Evolutionary conservation across 352 stramenopile genomes (phyloP), one percentile per base, ranked within the genome.

Genomic region (Pythium rishiriense): DNA sequence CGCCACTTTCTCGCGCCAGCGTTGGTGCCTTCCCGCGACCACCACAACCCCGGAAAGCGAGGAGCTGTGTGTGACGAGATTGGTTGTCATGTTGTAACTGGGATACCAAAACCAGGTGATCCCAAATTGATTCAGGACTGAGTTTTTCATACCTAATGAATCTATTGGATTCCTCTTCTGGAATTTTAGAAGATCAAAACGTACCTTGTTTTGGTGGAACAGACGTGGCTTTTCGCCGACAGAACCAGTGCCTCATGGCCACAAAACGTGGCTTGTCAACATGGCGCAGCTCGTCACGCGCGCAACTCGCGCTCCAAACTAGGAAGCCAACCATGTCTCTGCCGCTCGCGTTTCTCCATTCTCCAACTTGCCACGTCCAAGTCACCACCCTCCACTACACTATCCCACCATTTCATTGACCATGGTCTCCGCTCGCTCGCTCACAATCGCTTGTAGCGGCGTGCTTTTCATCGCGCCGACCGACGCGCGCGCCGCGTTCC

Each of bases 401-500:
- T 17, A n/a, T 8, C 33, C 33, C 11, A 39, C 4, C 33, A 14
- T n/a, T 14, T 21, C n/a, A 31, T 9, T 21, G 1, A 56, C 50
- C 17, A 66, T 66, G 49, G 2, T 59, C 50, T 31, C 17, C 28
- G 14, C 28, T 15, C 37, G 47, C 31, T 25, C 41, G 17, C 7
- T 58, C 58, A 24, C 39, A 10, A 25, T 58, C 26, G 28, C 48
- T 2, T 7, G 24, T 21, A 7, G 57, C 47, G 17, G 17, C 39
- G 35, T 33, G 26, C n/a, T 25, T 8, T 15, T 41, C 22, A 9
- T 50, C 39, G 26, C 43, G 0, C 10, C 48, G 11, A 25, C 25
- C 5, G 28, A 59, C 1, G 58, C 26, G 39, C 39, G 58, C 58
- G 41, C 58, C 22, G 47, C 58, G 24, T 57, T 64, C 47, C 58